Evolutionary conservation across 75 land plant species (phyloP).

Genomic region (Pinus albicaulis): DNA sequence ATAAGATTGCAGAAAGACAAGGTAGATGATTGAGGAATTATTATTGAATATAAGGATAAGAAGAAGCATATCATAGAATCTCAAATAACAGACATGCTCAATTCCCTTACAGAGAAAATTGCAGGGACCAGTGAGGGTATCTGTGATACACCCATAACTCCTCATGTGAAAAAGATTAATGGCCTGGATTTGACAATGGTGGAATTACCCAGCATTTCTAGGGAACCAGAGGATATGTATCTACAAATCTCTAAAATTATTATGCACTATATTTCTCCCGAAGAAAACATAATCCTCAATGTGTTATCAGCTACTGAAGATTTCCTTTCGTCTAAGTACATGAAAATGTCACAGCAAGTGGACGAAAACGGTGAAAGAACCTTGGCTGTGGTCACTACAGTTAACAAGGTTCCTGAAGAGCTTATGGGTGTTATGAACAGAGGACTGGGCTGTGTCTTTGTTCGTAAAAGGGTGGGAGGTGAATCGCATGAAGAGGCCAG

Average conservation of each 20-base stretch:
- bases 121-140: conserved; percentile 51
- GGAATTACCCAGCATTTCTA: conserved; percentile 61
- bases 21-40: conserved; percentile 9
- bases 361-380: conserved; percentile 48
- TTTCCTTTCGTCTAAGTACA: conserved; percentile 50
- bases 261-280: conserved; percentile 40
- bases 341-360: conserved; percentile 55
- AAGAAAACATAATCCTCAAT: conserved; percentile 62
- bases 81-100: conserved; percentile 26
- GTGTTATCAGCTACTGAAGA: conserved; percentile 54
- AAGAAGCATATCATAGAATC: conserved; percentile 14
- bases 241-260: conserved; percentile 47
- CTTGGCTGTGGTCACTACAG: conserved; percentile 42
- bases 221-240: conserved; percentile 58
- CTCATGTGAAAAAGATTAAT: conserved; percentile 37
- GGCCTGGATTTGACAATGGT: conserved; percentile 59
- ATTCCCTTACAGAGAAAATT: conserved; percentile 26
- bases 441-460: conserved; percentile 64
- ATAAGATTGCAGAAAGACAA: conserved; percentile 38
- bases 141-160: conserved; percentile 32
- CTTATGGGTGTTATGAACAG: conserved; percentile 48
- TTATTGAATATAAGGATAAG: conserved; percentile 21
- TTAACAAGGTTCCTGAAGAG: conserved; percentile 47
- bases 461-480: conserved; percentile 45
- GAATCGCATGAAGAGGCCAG: conserved; percentile 45